A percentile compares a stretch with the other conserved stretches of the same genome.
phyloP scores from a whole-genome alignment of 2,329 filamentous ascomycete genomes.

The Pestalotiopsis sp. region DNA sequence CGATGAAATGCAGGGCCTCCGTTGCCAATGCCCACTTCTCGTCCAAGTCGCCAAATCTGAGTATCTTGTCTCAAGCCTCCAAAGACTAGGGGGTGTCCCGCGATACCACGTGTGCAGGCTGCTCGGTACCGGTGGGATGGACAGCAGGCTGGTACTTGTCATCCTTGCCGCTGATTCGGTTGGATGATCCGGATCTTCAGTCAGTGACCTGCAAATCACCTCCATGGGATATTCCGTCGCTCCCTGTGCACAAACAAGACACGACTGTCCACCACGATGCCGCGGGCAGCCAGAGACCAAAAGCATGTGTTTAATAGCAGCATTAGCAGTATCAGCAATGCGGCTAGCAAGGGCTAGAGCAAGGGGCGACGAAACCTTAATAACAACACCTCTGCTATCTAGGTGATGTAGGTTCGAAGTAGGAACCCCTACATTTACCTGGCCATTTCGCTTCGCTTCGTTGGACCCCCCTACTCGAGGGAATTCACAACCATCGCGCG shows the following conservation, averaged over 20 bases:
- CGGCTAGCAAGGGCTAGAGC: not conserved
- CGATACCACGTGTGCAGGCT: not conserved
- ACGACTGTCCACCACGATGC: not conserved
- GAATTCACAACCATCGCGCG: not conserved
- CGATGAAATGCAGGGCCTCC: not conserved
- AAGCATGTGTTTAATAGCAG: too few relatives aligned
- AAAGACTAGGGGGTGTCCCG: not conserved
- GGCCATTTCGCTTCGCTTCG: too few relatives aligned
- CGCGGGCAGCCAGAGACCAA: not conserved
- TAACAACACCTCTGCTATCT: too few relatives aligned
- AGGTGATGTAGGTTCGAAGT: too few relatives aligned
- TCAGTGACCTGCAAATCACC: not conserved
- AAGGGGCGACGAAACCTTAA: not conserved
- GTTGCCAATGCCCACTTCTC: not conserved
- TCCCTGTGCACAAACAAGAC: not conserved
- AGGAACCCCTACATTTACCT: too few relatives aligned
- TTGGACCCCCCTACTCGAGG: not conserved
- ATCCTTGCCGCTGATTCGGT: not conserved
- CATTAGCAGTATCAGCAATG: not conserved
- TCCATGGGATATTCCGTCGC: not conserved
- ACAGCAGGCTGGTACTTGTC: not conserved
- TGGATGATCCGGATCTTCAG: not conserved
- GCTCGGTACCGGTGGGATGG: not conserved
- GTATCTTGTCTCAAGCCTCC: not conserved
- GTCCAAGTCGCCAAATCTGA: not conserved